Conservation (phyloP, 768 basidiomycete genomes). For the Naematelia encephala region DNA sequence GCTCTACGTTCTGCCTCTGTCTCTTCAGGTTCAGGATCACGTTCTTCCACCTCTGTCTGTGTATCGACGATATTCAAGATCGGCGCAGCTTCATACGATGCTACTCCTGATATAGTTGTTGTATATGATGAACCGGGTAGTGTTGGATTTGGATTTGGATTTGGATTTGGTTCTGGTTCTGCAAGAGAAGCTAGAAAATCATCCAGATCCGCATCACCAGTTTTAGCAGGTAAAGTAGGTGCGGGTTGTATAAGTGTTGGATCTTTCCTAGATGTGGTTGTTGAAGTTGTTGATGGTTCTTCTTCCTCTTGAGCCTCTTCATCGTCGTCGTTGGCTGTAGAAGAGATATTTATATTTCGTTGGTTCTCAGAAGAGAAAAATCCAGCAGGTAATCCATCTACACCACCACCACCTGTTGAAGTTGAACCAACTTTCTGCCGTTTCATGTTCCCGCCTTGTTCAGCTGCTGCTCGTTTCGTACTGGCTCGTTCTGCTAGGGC, state of each 20-base stretch:
- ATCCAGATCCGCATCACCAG: constrained; percentile 43
- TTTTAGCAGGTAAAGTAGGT: constrained; percentile 14
- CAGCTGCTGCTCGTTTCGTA: constrained; percentile 17
- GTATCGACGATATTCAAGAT: constrained; percentile 32
- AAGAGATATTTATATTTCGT: neutral
- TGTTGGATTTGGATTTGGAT: neutral
- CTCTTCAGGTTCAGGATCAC: constrained; percentile 37
- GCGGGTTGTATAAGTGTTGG: too few species aligned
- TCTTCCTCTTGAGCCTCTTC: too few species aligned
- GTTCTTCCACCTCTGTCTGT: constrained; percentile 14
- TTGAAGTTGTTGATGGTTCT: constrained; percentile 9
- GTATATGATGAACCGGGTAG: too few species aligned
- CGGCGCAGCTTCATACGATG: constrained; percentile 45
- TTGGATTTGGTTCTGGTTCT: constrained; percentile 6
- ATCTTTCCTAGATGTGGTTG: neutral
- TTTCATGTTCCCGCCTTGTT: constrained; percentile 11
- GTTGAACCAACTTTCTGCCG: neutral
- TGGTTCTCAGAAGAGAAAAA: constrained; percentile 23
- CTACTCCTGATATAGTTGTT: constrained; percentile 6
- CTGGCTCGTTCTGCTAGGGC: constrained; percentile 12
- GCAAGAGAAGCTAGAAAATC: constrained; percentile 38
- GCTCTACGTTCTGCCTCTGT: constrained; percentile 37
- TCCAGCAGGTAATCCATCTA: constrained; percentile 15
- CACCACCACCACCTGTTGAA: neutral
- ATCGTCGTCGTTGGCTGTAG: constrained; percentile 4